Evolutionary conservation across 257 asterid species (phyloP), one percentile per base, ranked within the genome.

Genomic region (Scutellaria barbata): DNA sequence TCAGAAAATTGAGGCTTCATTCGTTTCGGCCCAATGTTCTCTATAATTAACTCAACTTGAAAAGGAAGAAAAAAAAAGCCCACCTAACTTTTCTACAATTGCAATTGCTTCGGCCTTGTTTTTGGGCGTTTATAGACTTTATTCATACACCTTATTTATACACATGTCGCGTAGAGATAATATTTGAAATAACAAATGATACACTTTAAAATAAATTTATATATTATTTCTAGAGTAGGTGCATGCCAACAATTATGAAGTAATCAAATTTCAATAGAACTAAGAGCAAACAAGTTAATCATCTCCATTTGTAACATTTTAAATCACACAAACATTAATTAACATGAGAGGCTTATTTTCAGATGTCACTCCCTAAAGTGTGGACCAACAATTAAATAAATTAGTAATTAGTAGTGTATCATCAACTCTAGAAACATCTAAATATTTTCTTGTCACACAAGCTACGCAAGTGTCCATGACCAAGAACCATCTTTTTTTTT

Each of bases 221-320:
- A 30, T 30, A 4, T 30, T 30, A 30, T 30, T 2, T 3, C 0
- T 30, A 5, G 5, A 37, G 41, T 68, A 53, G 42, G 53, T 40
- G 8, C 7, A 42, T 40, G 8, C 7, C 6, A 25, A n/a, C 9
- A 4, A 68, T 2, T 13, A 51, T 12, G 2, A 53, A 53, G 12
- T 41, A 18, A 40, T 12, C 12, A 52, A 5, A 39, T 11, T 18
- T 30, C n/a, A 17, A 14, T 33, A n/a, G 13, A 51, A 30, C 33
- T 35, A 3, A 14, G 22, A n/a, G 71, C 10, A 40, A 35, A 17
- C 17, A 16, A 50, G 20, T 52, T 14, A 16, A 67, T 37, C 43
- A 42, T 51, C 72, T 67, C 71, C 48, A 67, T 11, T 13, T 51
- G 72, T 66, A 66, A 33, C 51, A n/a, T 16, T 25, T 41, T 8